phyloP scores from a whole-genome alignment of 371 early-diverging fungal species.

The Mortierella sp. region DNA sequence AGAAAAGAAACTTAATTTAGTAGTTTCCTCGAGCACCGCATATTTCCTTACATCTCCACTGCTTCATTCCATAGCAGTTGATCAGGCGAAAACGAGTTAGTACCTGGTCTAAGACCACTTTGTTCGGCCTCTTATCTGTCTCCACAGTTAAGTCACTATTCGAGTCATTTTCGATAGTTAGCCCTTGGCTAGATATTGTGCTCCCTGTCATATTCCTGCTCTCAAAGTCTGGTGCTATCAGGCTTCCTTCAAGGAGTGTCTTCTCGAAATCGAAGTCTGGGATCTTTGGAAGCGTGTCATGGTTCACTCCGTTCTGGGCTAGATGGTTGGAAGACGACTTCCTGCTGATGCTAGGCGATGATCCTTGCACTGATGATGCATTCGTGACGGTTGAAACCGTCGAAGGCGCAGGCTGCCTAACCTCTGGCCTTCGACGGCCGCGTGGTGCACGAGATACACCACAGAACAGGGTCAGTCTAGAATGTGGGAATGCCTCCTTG shows the following conservation, averaged over 20 bases:
- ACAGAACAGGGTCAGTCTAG: slow-evolving; percentile 62
- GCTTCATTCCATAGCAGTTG: background rate
- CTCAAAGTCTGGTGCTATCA: slow-evolving; percentile 12
- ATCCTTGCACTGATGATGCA: slow-evolving; percentile 18
- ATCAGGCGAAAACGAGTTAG: too few relatives aligned
- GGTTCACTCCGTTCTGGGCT: slow-evolving; percentile 1
- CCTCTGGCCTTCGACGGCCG: slow-evolving; percentile 9
- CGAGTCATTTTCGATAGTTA: background rate
- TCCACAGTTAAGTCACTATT: too few relatives aligned
- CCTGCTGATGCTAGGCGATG: slow-evolving; percentile 18
- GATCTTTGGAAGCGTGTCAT: slow-evolving; percentile 19
- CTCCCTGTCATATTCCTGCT: background rate
- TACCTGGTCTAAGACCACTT: slow-evolving; percentile 24
- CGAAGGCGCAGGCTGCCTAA: slow-evolving; percentile 15
- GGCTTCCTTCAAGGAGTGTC: slow-evolving; percentile 23
- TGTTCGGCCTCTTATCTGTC: background rate
- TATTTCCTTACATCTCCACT: background rate
- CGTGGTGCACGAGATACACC: slow-evolving; percentile 57
- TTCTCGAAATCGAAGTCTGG: slow-evolving; percentile 42
- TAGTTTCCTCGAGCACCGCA: too few relatives aligned
- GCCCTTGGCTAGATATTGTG: background rate
- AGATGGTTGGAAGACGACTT: slow-evolving; percentile 25
- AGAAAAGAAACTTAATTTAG: background rate
- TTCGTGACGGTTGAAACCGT: slow-evolving; percentile 25
- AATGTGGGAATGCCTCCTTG: slow-evolving; percentile 71